These are phyloP conservation scores for Ajuga reptans DNA, from an alignment of 305 asterid genomes.

Conservation along the genomic window DNA sequence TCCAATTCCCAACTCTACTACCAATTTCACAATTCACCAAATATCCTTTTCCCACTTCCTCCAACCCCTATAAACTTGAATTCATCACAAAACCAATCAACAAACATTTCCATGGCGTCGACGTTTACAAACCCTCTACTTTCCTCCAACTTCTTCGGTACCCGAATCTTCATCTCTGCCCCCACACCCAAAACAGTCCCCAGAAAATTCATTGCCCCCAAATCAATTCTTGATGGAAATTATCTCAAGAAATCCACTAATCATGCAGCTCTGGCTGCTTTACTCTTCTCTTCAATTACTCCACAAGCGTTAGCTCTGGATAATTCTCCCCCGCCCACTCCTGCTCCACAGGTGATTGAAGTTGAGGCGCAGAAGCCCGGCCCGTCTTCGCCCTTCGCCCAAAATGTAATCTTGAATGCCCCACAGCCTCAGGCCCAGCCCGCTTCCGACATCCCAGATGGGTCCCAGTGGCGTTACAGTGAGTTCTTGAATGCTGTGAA, in stretches of 20 bases:
- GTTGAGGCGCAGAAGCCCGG: constrained; percentile 46
- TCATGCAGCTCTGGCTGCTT: constrained; percentile 65
- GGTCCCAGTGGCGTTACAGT: constrained; percentile 85
- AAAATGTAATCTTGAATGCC: constrained; percentile 55
- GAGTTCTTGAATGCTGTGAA: constrained; percentile 87
- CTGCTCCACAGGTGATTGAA: constrained; percentile 42
- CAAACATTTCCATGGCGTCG: constrained; percentile 38
- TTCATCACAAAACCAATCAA: not conserved
- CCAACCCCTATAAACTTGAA: not conserved
- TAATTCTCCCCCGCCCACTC: constrained; percentile 31
- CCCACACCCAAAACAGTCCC: constrained; percentile 65
- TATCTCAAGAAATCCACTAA: constrained; percentile 32
- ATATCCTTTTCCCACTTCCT: not conserved
- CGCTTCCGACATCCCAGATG: constrained; percentile 69
- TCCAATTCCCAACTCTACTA: not conserved
- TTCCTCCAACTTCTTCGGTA: constrained; percentile 53
- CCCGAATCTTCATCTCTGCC: constrained; percentile 48
- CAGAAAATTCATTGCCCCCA: constrained; percentile 37
- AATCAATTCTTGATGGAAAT: constrained; percentile 38
- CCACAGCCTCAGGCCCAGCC: constrained; percentile 69
- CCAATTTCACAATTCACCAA: not conserved
- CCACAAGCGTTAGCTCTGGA: constrained; percentile 72
- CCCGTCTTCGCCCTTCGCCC: constrained; percentile 56
- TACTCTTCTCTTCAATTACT: constrained; percentile 53
- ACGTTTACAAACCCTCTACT: constrained; percentile 39